Conservation (phyloP, 2,329 filamentous ascomycete species). For the Microdochium bolleyi region DNA sequence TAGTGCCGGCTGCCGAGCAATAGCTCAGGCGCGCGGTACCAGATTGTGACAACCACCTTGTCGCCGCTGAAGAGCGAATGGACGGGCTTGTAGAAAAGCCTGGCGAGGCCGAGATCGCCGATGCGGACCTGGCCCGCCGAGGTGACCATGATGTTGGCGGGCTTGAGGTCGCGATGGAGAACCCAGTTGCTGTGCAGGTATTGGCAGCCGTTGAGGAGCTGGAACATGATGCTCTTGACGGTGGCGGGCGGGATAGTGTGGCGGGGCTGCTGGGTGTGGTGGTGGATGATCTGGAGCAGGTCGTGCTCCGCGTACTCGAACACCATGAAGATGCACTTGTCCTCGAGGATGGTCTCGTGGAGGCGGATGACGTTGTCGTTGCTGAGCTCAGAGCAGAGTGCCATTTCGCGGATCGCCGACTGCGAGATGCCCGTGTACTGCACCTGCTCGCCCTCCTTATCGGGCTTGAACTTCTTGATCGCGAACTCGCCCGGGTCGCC, state of each 20-base stretch:
- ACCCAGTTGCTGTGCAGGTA: conserved; percentile 98
- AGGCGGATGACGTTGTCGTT: conserved; percentile 87
- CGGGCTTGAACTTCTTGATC: conserved; percentile 99
- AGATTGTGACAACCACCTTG: conserved; percentile 98
- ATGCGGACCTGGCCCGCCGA: conserved; percentile 86
- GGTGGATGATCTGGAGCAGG: conserved; percentile 93
- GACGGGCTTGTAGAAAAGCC: conserved; percentile 88
- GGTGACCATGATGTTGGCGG: conserved; percentile 98
- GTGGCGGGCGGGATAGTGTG: conserved; percentile 83
- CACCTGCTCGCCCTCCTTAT: conserved; percentile 92
- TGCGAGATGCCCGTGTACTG: conserved; percentile 98
- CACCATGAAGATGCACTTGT: conserved; percentile 99
- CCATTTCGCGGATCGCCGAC: conserved; percentile 95
- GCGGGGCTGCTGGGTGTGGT: conserved; percentile 83
- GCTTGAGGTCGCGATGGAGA: conserved; percentile 91
- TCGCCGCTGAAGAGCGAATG: conserved; percentile 89
- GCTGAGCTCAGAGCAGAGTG: conserved; percentile 82
- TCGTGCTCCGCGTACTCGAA: conserved; percentile 99
- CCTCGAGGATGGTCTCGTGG: conserved; percentile 92
- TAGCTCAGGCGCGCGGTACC: conserved; percentile 94
- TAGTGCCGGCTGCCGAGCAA: conserved; percentile 92
- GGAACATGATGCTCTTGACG: conserved; percentile 91
- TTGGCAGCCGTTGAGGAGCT: conserved; percentile 87
- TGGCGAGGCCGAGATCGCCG: conserved; percentile 84
- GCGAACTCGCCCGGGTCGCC: conserved; percentile 77